A percentile compares a stretch with the other conserved stretches of the same genome.
Conservation (phyloP, 306 rosid species). For the Rubus idaeus region DNA sequence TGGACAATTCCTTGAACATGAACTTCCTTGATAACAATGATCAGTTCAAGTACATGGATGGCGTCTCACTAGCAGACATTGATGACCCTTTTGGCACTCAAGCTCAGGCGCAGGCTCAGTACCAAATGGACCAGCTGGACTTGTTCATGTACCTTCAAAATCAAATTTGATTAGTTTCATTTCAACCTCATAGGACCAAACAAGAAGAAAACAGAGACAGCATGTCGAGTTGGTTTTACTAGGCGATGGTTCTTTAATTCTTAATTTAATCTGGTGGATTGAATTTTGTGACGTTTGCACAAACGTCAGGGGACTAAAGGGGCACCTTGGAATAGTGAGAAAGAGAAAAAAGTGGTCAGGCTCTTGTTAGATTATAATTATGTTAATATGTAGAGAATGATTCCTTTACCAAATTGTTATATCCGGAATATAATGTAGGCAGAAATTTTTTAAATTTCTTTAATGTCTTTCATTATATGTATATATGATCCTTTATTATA, state of each 20-base stretch:
- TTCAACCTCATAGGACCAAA: neutral
- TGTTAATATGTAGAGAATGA: slow-evolving; percentile 1
- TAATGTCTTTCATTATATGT: neutral
- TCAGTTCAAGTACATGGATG: slow-evolving; percentile 46
- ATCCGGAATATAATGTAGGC: neutral
- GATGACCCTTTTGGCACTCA: slow-evolving; percentile 54
- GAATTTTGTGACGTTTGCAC: neutral
- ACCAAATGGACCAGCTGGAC: slow-evolving; percentile 61
- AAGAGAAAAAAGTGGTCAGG: neutral
- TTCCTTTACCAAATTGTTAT: neutral
- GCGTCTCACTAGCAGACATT: slow-evolving; percentile 27
- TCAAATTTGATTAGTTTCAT: slow-evolving; percentile 34
- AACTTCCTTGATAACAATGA: slow-evolving; percentile 20
- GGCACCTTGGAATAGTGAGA: no score
- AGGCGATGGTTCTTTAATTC: neutral
- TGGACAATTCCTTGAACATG: slow-evolving; percentile 39
- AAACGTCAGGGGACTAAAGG: neutral
- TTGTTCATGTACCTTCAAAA: slow-evolving; percentile 48
- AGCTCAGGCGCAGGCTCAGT: slow-evolving; percentile 37
- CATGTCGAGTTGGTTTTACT: neutral
- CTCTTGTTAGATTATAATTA: neutral
- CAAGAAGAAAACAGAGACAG: neutral
- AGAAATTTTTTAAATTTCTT: neutral
- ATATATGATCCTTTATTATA: neutral
- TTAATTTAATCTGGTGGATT: neutral